phyloP scores from a whole-genome alignment of 2,329 filamentous ascomycete species.

The Pseudopyricularia cyperi region DNA sequence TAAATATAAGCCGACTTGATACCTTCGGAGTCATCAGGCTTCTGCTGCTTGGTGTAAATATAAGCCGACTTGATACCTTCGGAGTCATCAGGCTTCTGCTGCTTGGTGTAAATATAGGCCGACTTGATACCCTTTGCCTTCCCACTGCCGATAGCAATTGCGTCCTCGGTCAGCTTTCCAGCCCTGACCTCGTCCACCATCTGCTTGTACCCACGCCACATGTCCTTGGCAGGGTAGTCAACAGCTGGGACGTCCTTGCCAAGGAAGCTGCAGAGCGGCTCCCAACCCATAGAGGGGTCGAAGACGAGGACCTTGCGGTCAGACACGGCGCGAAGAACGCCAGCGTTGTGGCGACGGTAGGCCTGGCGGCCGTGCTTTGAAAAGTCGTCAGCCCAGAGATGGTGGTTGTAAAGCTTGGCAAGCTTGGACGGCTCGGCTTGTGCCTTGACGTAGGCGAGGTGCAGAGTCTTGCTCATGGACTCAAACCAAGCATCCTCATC shows the following conservation, averaged over 20 bases:
- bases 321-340: neutral
- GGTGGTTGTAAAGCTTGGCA: neutral
- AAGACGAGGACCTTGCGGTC: neutral
- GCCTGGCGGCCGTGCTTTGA: neutral
- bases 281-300: neutral
- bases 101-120: neutral
- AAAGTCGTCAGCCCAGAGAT: neutral
- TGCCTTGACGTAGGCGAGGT: neutral
- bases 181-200: neutral
- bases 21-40: neutral
- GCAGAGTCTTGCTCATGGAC: constrained; percentile 3
- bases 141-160: neutral
- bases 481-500: constrained; percentile 25
- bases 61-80: neutral
- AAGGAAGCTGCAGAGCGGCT: neutral
- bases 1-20: neutral
- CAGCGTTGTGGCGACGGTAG: constrained; percentile 1
- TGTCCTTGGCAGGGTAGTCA: neutral
- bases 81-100: neutral
- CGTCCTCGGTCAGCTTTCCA: neutral
- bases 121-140: neutral
- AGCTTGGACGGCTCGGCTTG: neutral
- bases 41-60: neutral
- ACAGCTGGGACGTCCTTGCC: neutral
- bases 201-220: neutral